Conservation (phyloP, 2,329 filamentous ascomycete species). For the Fusarium sp. region DNA sequence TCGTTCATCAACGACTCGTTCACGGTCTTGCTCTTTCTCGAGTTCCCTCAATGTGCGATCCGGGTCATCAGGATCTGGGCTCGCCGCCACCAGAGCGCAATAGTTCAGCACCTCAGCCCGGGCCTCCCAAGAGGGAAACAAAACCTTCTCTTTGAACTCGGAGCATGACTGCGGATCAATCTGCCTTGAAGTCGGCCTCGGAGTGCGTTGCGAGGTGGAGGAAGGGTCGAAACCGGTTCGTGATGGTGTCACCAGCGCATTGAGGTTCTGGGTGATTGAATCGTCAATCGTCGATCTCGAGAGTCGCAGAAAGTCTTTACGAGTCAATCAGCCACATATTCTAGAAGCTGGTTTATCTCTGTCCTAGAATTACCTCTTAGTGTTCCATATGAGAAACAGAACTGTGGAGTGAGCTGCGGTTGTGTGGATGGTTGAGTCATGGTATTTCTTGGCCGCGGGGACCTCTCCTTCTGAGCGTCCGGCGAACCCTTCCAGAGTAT, state of each 20-base stretch:
- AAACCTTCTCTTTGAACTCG: constrained; percentile 80
- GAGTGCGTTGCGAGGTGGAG: constrained; percentile 77
- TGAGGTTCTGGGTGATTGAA: constrained; percentile 92
- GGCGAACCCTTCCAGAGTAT: constrained; percentile 64
- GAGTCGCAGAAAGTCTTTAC: constrained; percentile 88
- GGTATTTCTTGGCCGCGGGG: constrained; percentile 54
- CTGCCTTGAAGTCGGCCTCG: constrained; percentile 64
- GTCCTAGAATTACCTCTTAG: constrained; percentile 71
- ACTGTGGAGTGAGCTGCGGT: constrained; percentile 77
- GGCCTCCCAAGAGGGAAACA: constrained; percentile 91
- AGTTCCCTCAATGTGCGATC: constrained; percentile 78
- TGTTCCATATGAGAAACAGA: constrained; percentile 81
- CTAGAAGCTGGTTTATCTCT: neutral
- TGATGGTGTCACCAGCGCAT: constrained; percentile 86
- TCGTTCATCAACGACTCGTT: constrained; percentile 86
- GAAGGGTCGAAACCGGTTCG: constrained; percentile 81
- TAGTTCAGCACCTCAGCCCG: constrained; percentile 89
- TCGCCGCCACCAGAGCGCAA: constrained; percentile 89
- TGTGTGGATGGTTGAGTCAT: constrained; percentile 64
- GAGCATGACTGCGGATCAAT: constrained; percentile 77
- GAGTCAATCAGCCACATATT: constrained; percentile 23
- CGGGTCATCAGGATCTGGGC: constrained; percentile 89
- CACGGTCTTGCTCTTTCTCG: constrained; percentile 78
- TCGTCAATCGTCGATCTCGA: constrained; percentile 91
- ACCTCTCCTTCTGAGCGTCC: constrained; percentile 55